phyloP scores from a whole-genome alignment of 2,329 filamentous ascomycete genomes.

The Aspergillus clavatus region DNA sequence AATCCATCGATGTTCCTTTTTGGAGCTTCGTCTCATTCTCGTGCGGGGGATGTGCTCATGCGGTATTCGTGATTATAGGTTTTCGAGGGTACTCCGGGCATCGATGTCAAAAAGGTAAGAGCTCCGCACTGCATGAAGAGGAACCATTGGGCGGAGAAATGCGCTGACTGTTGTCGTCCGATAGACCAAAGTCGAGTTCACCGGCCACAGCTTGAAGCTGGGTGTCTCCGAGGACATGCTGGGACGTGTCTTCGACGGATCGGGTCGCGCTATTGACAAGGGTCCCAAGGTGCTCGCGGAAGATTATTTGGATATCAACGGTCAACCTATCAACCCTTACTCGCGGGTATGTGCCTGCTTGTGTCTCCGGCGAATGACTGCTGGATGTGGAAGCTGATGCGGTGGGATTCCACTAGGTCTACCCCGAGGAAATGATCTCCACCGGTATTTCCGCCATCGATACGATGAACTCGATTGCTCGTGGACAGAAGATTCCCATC shows the following conservation, averaged over 20 bases:
- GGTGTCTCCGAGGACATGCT: conserved; percentile 99
- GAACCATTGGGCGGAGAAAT: no score
- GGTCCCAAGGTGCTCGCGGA: conserved; percentile 96
- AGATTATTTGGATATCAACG: conserved; percentile 98
- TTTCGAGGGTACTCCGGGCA: conserved; percentile 93
- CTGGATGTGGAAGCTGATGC: conserved; percentile 12
- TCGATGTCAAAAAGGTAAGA: conserved; percentile 93
- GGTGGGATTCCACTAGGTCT: conserved; percentile 61
- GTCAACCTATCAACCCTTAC: conserved; percentile 97
- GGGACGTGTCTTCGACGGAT: conserved; percentile 97
- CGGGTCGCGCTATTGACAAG: conserved; percentile 96
- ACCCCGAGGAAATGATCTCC: conserved; percentile 99
- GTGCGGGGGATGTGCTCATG: conserved; percentile 19
- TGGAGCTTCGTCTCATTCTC: conserved; percentile 4
- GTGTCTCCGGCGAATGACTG: neutral
- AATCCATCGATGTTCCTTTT: conserved; percentile 6
- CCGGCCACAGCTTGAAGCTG: conserved; percentile 93
- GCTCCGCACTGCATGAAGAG: neutral
- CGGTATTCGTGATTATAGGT: conserved; percentile 54
- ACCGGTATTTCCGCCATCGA: conserved; percentile 99
- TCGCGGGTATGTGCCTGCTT: conserved; percentile 61
- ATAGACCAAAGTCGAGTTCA: conserved; percentile 95
- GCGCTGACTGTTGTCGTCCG: conserved; percentile 15
- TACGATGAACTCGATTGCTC: conserved; percentile 96
- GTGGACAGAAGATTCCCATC: conserved; percentile 99